A percentile compares a stretch with the other conserved stretches of the same genome.
Conservation (phyloP, 1,139 yeast genomes). For the Blastobotrys capitulatus region DNA sequence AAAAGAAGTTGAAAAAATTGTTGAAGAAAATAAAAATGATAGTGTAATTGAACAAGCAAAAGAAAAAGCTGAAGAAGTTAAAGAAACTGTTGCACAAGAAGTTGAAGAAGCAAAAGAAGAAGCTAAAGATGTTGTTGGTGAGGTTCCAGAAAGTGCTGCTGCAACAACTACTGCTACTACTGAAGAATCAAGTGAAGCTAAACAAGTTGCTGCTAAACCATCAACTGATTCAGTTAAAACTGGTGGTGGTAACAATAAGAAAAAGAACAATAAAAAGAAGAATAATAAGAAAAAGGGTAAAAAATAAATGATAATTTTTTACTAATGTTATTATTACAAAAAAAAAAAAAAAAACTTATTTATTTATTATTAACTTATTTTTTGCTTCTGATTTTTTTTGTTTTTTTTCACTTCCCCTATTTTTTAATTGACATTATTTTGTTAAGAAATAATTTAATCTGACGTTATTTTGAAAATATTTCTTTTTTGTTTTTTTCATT, state of each 20-base stretch:
- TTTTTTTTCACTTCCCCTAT: too few relatives aligned
- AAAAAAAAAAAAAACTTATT: neutral
- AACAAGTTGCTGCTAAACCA: conserved; percentile 5
- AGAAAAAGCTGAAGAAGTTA: neutral
- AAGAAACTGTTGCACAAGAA: neutral
- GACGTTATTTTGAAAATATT: too few relatives aligned
- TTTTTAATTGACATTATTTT: too few relatives aligned
- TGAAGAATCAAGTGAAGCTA: neutral
- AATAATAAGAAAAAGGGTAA: conserved; percentile 22
- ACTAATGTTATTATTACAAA: neutral
- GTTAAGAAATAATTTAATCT: too few relatives aligned
- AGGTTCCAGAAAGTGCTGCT: neutral
- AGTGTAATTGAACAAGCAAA: neutral
- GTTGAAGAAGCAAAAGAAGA: neutral
- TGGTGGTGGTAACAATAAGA: conserved; percentile 11
- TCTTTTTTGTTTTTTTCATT: too few relatives aligned
- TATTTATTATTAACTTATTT: too few relatives aligned
- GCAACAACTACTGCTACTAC: neutral
- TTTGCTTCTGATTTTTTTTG: too few relatives aligned
- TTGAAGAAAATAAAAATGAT: neutral
- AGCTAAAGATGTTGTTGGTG: neutral
- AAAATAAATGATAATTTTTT: neutral
- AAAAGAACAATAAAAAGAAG: conserved; percentile 20
- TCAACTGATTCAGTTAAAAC: conserved; percentile 13
- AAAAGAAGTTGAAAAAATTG: neutral